A percentile compares a stretch with the other conserved stretches of the same genome.
Evolutionary conservation across 2,329 filamentous ascomycete species (phyloP).

Genomic region (Pseudogymnoascus sp.): DNA sequence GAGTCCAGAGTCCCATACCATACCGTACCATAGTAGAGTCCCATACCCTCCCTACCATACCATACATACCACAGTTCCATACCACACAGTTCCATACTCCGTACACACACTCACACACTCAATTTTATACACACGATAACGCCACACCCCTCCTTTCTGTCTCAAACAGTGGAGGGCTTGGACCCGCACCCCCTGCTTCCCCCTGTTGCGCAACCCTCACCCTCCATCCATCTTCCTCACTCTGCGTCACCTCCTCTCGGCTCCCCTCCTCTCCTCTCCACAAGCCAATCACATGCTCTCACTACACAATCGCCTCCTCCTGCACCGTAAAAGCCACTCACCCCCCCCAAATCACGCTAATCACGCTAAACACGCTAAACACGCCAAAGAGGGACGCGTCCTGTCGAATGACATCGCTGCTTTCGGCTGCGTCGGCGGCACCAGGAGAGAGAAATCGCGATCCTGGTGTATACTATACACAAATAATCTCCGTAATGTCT

Average conservation of each 20-base stretch:
- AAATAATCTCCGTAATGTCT: background rate
- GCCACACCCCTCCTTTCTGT: background rate
- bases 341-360: background rate
- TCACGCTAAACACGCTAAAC: background rate
- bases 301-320: background rate
- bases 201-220: background rate
- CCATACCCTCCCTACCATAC: background rate
- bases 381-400: background rate
- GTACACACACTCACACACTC: background rate
- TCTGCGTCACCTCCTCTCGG: background rate
- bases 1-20: background rate
- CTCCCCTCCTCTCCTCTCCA: background rate
- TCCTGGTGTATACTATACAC: background rate
- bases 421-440: background rate
- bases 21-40: background rate
- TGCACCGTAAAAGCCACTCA: too few relatives aligned
- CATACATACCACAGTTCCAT: background rate
- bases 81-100: background rate
- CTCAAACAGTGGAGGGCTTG: conserved; percentile 2
- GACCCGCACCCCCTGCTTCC: background rate
- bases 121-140: background rate
- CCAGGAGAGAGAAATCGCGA: background rate
- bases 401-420: background rate
- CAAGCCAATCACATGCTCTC: background rate
- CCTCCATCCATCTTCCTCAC: background rate